phyloP scores from a whole-genome alignment of 2,329 filamentous ascomycete species.

The Blastomyces gilchristii region DNA sequence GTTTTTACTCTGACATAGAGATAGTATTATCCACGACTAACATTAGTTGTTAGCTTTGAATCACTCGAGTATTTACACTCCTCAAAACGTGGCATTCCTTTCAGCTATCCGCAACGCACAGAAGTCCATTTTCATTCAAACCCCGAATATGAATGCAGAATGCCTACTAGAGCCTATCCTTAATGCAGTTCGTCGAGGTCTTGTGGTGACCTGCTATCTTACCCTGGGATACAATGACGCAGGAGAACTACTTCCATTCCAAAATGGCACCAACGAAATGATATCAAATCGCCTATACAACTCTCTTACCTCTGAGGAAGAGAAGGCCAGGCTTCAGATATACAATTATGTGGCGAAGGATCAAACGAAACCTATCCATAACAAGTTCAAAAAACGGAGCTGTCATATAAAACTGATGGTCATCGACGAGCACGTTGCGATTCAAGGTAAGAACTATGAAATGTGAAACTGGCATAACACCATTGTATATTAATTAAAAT shows the following conservation, averaged over 20 bases:
- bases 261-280: slow-evolving; percentile 68
- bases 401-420: slow-evolving; percentile 74
- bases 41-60: slow-evolving; percentile 38
- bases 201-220: slow-evolving; percentile 59
- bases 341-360: slow-evolving; percentile 67
- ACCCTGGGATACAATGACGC: slow-evolving; percentile 72
- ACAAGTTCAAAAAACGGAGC: slow-evolving; percentile 53
- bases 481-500: neutral
- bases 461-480: neutral
- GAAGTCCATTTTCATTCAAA: slow-evolving; percentile 62
- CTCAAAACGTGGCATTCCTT: slow-evolving; percentile 67
- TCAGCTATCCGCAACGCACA: slow-evolving; percentile 57
- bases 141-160: slow-evolving; percentile 64
- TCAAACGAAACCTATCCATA: slow-evolving; percentile 56
- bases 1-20: slow-evolving; percentile 3
- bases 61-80: slow-evolving; percentile 51
- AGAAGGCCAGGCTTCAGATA: slow-evolving; percentile 46
- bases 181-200: slow-evolving; percentile 54
- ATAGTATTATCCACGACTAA: neutral
- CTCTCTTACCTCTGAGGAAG: slow-evolving; percentile 43
- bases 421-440: slow-evolving; percentile 56
- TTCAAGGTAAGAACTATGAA: slow-evolving; percentile 42
- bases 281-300: slow-evolving; percentile 51
- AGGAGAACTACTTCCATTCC: slow-evolving; percentile 63
- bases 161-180: slow-evolving; percentile 54